Conservation (phyloP, 2,329 filamentous ascomycete species). For the Penicillium hesseltinei region DNA sequence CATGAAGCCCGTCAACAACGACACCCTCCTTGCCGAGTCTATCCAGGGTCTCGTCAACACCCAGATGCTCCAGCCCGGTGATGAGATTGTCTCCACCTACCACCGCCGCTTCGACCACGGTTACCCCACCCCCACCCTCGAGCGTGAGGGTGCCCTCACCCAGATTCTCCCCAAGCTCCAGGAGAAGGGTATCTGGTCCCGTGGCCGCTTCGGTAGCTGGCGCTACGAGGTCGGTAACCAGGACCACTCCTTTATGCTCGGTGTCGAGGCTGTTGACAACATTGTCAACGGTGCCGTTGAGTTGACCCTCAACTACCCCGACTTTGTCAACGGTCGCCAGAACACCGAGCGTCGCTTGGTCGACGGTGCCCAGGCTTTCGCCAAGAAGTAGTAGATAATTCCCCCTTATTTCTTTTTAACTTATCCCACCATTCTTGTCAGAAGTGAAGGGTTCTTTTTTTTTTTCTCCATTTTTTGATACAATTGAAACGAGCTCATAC, state of each 20-base stretch:
- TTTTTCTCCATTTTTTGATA: conserved; percentile 18
- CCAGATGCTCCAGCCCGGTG: conserved; percentile 83
- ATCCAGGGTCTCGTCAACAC: conserved; percentile 98
- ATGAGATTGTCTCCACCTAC: conserved; percentile 98
- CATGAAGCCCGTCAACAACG: conserved; percentile 89
- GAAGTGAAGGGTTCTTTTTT: conserved; percentile 5
- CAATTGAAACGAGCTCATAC: conserved; percentile 24
- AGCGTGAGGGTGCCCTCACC: conserved; percentile 92
- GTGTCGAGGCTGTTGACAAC: conserved; percentile 88
- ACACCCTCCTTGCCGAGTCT: conserved; percentile 80
- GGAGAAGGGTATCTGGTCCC: conserved; percentile 86
- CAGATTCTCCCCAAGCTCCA: conserved; percentile 90
- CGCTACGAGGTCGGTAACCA: conserved; percentile 96
- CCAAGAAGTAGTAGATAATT: conserved; percentile 44
- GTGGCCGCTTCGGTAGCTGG: conserved; percentile 97
- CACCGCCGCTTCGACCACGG: conserved; percentile 97
- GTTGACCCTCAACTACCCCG: conserved; percentile 92
- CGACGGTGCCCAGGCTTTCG: conserved; percentile 60
- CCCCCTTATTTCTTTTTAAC: conserved; percentile 8
- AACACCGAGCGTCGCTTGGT: conserved; percentile 63
- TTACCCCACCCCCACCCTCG: conserved; percentile 91
- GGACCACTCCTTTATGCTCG: conserved; percentile 97
- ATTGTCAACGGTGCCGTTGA: conserved; percentile 87
- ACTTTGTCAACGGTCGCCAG: conserved; percentile 78
- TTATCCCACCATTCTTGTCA: conserved; percentile 3